These are phyloP conservation scores for Gardenia jasminoides DNA, from an alignment of 257 asterid genomes.

Conservation along the genomic window DNA sequence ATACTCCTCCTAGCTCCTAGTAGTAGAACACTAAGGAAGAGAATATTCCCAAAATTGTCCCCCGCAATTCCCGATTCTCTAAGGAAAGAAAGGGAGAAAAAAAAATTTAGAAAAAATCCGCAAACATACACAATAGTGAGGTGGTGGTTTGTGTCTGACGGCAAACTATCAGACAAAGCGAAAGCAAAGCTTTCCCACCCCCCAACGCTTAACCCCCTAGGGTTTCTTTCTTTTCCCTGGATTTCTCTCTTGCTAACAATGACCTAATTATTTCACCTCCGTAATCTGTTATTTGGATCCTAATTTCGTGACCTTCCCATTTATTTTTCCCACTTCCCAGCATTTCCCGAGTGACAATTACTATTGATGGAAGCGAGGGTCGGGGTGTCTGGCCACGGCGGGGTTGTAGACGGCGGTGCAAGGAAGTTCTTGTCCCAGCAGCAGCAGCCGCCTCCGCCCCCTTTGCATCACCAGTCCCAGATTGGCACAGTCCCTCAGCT, in stretches of 20 bases:
- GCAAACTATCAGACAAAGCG: not conserved
- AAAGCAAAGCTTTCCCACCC: not conserved
- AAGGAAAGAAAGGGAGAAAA: not conserved
- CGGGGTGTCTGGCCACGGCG: conserved; percentile 45
- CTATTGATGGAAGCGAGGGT: conserved; percentile 76
- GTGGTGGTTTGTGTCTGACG: too few relatives aligned
- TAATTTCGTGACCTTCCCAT: not conserved
- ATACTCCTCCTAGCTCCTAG: too few relatives aligned
- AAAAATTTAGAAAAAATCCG: too few relatives aligned
- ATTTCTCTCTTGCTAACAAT: not conserved
- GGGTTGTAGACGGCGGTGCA: conserved; percentile 70
- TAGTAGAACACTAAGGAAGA: not conserved
- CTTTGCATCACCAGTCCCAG: conserved; percentile 46
- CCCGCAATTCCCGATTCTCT: not conserved
- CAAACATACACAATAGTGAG: too few relatives aligned
- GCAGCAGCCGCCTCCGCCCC: conserved; percentile 41
- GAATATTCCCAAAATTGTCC: conserved; percentile 29
- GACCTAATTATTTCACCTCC: not conserved
- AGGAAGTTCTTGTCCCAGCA: conserved; percentile 49
- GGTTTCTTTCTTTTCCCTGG: conserved; percentile 17
- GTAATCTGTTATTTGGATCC: not conserved
- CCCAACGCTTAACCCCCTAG: not conserved
- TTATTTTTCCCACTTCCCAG: not conserved
- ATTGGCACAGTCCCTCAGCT: conserved; percentile 87
- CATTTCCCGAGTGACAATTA: not conserved